These are phyloP conservation scores for Aurinia saxatilis DNA, from an alignment of 345 rosid species.

Conservation along the genomic window DNA sequence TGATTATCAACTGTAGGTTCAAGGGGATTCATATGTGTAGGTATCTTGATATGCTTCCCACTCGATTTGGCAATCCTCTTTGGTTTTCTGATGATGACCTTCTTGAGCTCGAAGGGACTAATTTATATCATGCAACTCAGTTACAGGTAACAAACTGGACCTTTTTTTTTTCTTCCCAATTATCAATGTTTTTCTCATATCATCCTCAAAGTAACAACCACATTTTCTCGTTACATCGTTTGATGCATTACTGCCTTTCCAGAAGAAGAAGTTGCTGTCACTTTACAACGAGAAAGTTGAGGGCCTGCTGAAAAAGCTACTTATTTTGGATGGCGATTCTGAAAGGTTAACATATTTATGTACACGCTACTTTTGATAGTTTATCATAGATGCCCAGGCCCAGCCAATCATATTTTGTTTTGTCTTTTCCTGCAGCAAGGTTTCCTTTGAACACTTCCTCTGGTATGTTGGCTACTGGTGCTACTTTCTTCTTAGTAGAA, in stretches of 20 bases:
- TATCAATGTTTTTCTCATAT: background rate
- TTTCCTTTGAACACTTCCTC: slow-evolving; percentile 72
- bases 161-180: background rate
- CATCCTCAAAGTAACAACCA: background rate
- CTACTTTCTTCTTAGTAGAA: background rate
- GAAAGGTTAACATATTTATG: slow-evolving; percentile 35
- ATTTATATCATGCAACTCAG: slow-evolving; percentile 64
- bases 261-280: slow-evolving; percentile 60
- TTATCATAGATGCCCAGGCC: background rate
- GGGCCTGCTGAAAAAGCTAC: slow-evolving; percentile 66
- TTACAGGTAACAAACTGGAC: slow-evolving; percentile 49
- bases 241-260: slow-evolving; percentile 21
- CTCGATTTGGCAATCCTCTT: slow-evolving; percentile 68
- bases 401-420: slow-evolving; percentile 2
- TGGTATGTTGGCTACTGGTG: slow-evolving; percentile 41
- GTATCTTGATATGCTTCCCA: slow-evolving; percentile 90
- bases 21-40: slow-evolving; percentile 43
- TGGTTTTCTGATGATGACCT: slow-evolving; percentile 86
- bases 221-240: background rate
- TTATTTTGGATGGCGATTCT: slow-evolving; percentile 54
- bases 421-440: slow-evolving; percentile 46
- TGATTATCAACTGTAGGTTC: background rate
- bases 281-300: slow-evolving; percentile 64
- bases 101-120: slow-evolving; percentile 66
- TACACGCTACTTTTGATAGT: background rate